Base-by-base conservation (phyloP, 768 basidiomycete species). In the Leccinum disarticulatum region DNA sequence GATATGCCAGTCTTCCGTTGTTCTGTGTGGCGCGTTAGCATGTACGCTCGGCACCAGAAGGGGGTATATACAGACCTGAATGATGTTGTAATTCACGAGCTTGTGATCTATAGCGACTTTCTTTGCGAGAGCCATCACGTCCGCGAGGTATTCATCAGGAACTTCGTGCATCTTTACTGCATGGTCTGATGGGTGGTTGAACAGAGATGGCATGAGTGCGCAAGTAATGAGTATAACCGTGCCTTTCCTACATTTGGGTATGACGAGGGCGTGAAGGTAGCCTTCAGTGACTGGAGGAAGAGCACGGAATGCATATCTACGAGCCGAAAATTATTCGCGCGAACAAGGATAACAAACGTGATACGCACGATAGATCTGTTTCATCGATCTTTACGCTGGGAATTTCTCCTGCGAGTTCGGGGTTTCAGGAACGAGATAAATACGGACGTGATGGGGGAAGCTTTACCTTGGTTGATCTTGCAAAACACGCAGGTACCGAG, bases 221-320 rank as follows among this genome's bases (percentile, higher is more conserved):
- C 2, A 27, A 14, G 3, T 1, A 2, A 33, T 5, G 1, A n/a
- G 0, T 2, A 14, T 6, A 6, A 1, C 28, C 6, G 11, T 11
- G n/a, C 2, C 8, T 9, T 14, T 15, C 74, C 53, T 61, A 95
- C 95, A 84, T 79, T 98, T 98, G 3, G 96, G 96, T 63, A 98
- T 91, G 54, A 98, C 79, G 49, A 98, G 82, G 4, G 91, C 84
- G 74, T 98, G 52, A 19, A 53, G 33, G 33, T 35, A 93, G 1
- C 95, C 95, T 66, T 84, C 87, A 11, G 92, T 80, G 27, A 97
- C 76, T 6, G 96, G 95, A 1, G 87, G 87, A 62, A 98, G 90
- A 62, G 97, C 95, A 62, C 97, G 82, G 79, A 98, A 97, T 0
- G 95, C 87, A 73, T 80, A 89, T 19, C 90, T 92, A 38, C 14